Percentiles rank a stretch among this genome's conserved stretches.
Evolutionary conservation across 1,284 basidiomycete species (phyloP).

Genomic region (Trametes polyzona): DNA sequence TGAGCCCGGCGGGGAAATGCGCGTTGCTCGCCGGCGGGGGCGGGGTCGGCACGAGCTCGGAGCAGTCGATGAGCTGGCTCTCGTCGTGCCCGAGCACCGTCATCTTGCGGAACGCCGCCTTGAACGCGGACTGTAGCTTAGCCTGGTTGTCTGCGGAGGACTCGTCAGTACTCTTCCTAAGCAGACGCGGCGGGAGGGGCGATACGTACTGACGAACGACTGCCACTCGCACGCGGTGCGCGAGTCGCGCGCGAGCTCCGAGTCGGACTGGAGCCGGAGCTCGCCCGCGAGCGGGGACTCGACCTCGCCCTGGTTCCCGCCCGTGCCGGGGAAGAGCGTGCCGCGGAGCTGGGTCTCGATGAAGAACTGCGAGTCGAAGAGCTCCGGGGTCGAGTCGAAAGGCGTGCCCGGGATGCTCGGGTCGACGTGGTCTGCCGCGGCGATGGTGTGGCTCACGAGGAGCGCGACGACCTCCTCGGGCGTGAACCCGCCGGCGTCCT

Average conservation of each 20-base stretch:
- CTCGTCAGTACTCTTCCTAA: neutral
- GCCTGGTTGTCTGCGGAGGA: conserved; percentile 30
- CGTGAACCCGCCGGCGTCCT: conserved; percentile 30
- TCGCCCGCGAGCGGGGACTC: conserved; percentile 29
- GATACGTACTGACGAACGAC: conserved; percentile 29
- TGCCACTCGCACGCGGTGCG: conserved; percentile 39
- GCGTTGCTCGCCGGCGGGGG: conserved; percentile 22
- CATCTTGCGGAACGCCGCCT: conserved; percentile 37
- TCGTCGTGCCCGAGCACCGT: conserved; percentile 37
- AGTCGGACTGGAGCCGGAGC: conserved; percentile 37
- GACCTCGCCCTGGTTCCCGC: conserved; percentile 28
- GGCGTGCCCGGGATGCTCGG: conserved; percentile 24
- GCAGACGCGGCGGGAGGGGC: neutral
- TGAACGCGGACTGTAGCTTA: conserved; percentile 34
- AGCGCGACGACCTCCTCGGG: conserved; percentile 28
- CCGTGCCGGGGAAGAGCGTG: conserved; percentile 31
- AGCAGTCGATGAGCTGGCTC: conserved; percentile 31
- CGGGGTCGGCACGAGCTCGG: conserved; percentile 32
- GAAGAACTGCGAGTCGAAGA: conserved; percentile 27
- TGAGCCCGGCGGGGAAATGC: conserved; percentile 33
- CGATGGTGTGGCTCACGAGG: conserved; percentile 24
- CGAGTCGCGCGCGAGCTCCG: conserved; percentile 28
- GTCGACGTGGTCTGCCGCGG: conserved; percentile 26
- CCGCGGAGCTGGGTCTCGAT: conserved; percentile 31
- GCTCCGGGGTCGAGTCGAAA: conserved; percentile 25